phyloP scores from a whole-genome alignment of 371 early-diverging fungal species.

The Nematocida major region DNA sequence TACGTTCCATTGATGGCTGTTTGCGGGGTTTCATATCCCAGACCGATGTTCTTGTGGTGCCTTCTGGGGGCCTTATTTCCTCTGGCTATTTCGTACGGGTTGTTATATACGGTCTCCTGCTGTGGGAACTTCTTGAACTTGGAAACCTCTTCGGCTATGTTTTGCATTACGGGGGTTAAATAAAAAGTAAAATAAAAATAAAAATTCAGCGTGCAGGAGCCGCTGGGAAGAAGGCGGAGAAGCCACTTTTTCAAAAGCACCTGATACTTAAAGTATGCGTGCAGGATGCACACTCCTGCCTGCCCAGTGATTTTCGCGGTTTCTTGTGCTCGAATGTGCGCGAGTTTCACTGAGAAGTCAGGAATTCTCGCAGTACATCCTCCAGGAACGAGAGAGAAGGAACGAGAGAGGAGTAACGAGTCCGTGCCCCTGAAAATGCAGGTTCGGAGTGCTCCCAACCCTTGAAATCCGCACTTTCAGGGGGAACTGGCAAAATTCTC shows the following conservation, averaged over 20 bases:
- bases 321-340: no score
- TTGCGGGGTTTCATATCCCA: constrained; percentile 96
- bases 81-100: constrained; percentile 65
- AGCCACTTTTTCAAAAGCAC: no score
- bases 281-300: no score
- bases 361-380: no score
- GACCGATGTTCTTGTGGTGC: constrained; percentile 93
- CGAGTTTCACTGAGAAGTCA: no score
- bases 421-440: no score
- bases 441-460: no score
- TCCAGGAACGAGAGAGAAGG: not conserved
- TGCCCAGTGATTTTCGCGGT: no score
- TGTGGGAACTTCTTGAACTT: constrained; percentile 84
- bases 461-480: no score
- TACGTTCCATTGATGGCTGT: constrained; percentile 86
- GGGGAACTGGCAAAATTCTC: no score
- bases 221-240: not conserved
- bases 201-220: not conserved
- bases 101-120: constrained; percentile 74
- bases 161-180: constrained; percentile 37
- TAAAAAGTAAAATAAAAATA: constrained; percentile 43
- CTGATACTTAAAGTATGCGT: no score
- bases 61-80: constrained; percentile 68
- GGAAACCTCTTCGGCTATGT: constrained; percentile 79
- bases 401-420: not conserved